A percentile compares a stretch with the other conserved stretches of the same genome.
Evolutionary conservation across 2,329 filamentous ascomycete genomes (phyloP).

Genomic region (Nothophaeocryptopus gaeumannii): DNA sequence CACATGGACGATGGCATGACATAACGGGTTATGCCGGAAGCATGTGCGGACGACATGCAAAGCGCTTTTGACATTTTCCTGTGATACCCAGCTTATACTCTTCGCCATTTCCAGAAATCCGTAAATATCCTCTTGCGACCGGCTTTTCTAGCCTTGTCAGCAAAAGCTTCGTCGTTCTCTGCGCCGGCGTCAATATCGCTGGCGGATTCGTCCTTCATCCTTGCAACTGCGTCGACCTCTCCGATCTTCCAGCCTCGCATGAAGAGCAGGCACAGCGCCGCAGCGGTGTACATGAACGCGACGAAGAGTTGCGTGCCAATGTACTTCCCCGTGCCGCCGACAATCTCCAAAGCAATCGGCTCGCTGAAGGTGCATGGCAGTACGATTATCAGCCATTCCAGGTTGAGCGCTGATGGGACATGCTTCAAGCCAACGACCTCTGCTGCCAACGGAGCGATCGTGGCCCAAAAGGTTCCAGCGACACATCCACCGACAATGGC

Average conservation of each 20-base stretch:
- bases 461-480: constrained; percentile 65
- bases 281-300: constrained; percentile 61
- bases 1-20: too few relatives aligned
- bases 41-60: too few relatives aligned
- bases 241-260: constrained; percentile 61
- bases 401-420: constrained; percentile 65
- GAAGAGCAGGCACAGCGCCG: constrained; percentile 53
- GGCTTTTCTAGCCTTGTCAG: constrained; percentile 21
- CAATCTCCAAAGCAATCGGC: constrained; percentile 55
- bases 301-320: constrained; percentile 59
- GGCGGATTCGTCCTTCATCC: constrained; percentile 28
- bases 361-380: constrained; percentile 66
- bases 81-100: constrained; percentile 24
- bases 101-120: constrained; percentile 33
- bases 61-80: too few relatives aligned
- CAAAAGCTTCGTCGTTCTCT: constrained; percentile 24
- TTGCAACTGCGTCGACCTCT: constrained; percentile 46
- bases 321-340: constrained; percentile 50
- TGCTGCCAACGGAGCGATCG: constrained; percentile 66
- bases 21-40: too few relatives aligned
- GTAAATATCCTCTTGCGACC: constrained; percentile 29
- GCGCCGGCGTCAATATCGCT: constrained; percentile 26
- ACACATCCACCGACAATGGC: constrained; percentile 64
- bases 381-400: constrained; percentile 70
- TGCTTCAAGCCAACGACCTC: constrained; percentile 71